Evolutionary conservation across 1,139 yeast species (phyloP), one percentile per base, ranked within the genome.

Genomic region (Kodamaea sp.): DNA sequence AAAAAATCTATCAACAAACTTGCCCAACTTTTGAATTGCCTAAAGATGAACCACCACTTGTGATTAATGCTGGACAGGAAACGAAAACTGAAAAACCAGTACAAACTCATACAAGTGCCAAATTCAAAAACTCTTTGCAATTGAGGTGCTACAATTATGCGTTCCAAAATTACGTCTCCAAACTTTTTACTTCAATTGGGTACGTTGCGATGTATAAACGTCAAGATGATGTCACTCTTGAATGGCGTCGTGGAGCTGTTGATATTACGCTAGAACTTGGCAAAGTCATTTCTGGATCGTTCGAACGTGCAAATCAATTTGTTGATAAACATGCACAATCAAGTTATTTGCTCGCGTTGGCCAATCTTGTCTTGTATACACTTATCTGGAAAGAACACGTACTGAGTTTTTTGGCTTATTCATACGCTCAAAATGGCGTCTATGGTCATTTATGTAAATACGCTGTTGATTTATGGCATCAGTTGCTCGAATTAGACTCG

Each of bases 101-200:
- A 24, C 60, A 55, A 39, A 72, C 70, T 27, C 68, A 67, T 8
- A 70, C 75, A 4, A 69, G 73, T 33, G 75, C 83, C 1, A 74
- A 75, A 44, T 79, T 67, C 59, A 84, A 83, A 49, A 84, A 84
- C 49, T 62, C 83, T 0, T 58, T 77, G 2, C 80, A 81, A 46
- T 54, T 81, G 15, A 69, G 88, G 40, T 67, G 68, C 42, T 63
- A 80, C 31, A 59, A 69, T 34, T 70, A 73, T 40, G 70, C 75
- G 34, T 58, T 79, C 25, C 83, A 77, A 44, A 70, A 77, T 5
- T 70, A 76, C 49, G 59, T 76, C 2, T 60, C 75, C 5, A 63
- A 65, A 34, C 47, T 71, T 4, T 65, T 73, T 34, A 57, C 65
- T 20, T 57, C 73, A 10, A 45, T 75, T 9, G 70, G 71, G 2